These are phyloP conservation scores for Tetraselmis striata DNA, from an alignment of 139 green algal genomes.

Conservation along the genomic window DNA sequence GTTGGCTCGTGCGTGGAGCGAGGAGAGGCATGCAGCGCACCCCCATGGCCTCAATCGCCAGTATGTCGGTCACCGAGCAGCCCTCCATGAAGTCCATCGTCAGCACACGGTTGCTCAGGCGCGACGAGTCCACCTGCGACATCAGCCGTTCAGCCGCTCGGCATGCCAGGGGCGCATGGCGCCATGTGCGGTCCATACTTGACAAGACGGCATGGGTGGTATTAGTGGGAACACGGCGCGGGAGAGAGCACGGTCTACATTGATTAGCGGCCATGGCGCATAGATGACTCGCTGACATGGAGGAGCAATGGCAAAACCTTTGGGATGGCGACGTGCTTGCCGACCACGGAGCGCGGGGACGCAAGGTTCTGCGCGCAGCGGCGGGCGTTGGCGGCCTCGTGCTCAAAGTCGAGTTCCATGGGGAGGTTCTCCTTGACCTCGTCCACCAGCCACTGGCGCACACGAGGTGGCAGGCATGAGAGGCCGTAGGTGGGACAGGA, in stretches of 20 bases:
- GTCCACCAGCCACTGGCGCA: slow-evolving; percentile 84
- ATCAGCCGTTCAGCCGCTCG: neutral
- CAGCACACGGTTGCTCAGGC: slow-evolving; percentile 53
- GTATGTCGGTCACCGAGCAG: slow-evolving; percentile 35
- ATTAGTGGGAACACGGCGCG: too few species aligned
- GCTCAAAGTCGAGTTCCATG: slow-evolving; percentile 71
- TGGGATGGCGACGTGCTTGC: neutral
- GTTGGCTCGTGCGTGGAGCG: too few species aligned
- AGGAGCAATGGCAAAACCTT: too few species aligned
- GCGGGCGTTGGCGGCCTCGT: slow-evolving; percentile 65
- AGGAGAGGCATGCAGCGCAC: too few species aligned
- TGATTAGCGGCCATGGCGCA: too few species aligned
- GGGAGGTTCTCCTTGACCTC: slow-evolving; percentile 77
- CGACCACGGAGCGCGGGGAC: slow-evolving; percentile 8
- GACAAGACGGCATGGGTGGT: too few species aligned
- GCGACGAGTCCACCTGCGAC: slow-evolving; percentile 41
- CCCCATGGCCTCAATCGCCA: slow-evolving; percentile 20
- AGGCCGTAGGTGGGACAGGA: too few species aligned
- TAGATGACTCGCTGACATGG: too few species aligned
- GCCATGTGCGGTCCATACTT: too few species aligned
- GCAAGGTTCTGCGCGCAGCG: slow-evolving; percentile 58
- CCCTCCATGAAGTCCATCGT: slow-evolving; percentile 87
- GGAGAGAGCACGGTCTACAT: too few species aligned
- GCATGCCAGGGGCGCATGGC: neutral
- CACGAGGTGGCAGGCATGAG: too few species aligned